These are phyloP conservation scores for Corniculantispora saksenae DNA, from an alignment of 2,329 filamentous ascomycete species.

Conservation along the genomic window DNA sequence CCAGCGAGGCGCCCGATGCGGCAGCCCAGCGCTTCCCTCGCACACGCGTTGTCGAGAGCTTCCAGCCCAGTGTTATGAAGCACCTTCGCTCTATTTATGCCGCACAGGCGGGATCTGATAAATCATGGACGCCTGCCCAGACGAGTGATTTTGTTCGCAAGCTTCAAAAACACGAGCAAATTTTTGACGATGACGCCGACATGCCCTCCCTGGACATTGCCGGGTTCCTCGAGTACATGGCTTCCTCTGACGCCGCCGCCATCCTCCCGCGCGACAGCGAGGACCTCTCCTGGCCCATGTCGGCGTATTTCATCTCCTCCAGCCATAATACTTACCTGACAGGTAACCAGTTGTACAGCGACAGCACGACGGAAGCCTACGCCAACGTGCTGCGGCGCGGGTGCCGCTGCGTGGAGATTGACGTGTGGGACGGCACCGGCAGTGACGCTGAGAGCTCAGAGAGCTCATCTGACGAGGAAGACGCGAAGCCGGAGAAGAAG, in stretches of 20 bases:
- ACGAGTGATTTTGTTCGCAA: conserved; percentile 43
- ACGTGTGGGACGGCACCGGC: conserved; percentile 90
- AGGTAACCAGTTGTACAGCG: conserved; percentile 83
- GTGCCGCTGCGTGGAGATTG: conserved; percentile 89
- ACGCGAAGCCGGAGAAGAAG: conserved; percentile 52
- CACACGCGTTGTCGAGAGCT: conserved; percentile 33
- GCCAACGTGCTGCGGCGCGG: conserved; percentile 80
- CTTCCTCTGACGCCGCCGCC: conserved; percentile 47
- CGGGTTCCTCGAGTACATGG: conserved; percentile 58
- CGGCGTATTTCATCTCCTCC: conserved; percentile 91
- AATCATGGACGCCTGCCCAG: conserved; percentile 44
- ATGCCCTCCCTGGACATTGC: conserved; percentile 48
- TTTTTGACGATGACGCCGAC: conserved; percentile 27
- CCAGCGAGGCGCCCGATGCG: background rate
- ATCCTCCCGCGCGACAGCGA: conserved; percentile 41
- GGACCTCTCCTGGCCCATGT: conserved; percentile 73
- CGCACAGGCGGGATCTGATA: conserved; percentile 35
- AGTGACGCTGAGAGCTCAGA: conserved; percentile 67
- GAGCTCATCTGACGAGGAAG: conserved; percentile 39
- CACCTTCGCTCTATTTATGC: conserved; percentile 45
- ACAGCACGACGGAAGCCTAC: conserved; percentile 86
- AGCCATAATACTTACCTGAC: conserved; percentile 95
- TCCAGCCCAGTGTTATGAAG: conserved; percentile 38
- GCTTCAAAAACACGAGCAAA: conserved; percentile 34
- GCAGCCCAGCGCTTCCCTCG: conserved; percentile 31